Conservation (phyloP, 306 rosid species). For the Fragaria ananassa region DNA sequence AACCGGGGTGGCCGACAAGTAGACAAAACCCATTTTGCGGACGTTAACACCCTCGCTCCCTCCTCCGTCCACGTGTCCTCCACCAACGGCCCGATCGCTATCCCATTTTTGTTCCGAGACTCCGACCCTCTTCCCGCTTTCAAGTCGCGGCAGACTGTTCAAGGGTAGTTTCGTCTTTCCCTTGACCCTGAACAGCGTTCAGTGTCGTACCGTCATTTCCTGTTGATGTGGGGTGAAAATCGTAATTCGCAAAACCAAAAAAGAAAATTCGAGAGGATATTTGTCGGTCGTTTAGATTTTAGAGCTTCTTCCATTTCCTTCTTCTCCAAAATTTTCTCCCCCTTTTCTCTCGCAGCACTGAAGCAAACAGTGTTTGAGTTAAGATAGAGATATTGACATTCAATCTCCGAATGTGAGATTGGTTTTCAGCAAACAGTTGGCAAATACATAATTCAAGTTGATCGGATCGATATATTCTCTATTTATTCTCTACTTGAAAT, state of each 20-base stretch:
- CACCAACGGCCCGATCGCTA: conserved; percentile 15
- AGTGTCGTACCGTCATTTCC: conserved; percentile 5
- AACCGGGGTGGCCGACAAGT: conserved; percentile 57
- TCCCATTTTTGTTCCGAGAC: conserved; percentile 21
- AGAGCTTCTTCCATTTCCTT: conserved; percentile 2
- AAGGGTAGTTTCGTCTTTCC: neutral
- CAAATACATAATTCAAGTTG: neutral
- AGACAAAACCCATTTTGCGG: conserved; percentile 38
- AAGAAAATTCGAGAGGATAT: conserved; percentile 37
- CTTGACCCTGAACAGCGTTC: neutral
- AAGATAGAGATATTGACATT: neutral
- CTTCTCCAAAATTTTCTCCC: conserved; percentile 5
- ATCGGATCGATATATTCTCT: neutral
- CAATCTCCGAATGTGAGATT: conserved; percentile 1
- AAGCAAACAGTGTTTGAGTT: neutral
- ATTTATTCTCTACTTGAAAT: conserved; percentile 30
- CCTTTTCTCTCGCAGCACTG: neutral
- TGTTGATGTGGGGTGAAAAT: neutral
- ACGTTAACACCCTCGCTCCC: conserved; percentile 21
- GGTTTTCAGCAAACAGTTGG: neutral
- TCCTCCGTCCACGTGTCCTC: conserved; percentile 45
- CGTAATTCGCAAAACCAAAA: conserved; percentile 16
- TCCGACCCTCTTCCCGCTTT: neutral
- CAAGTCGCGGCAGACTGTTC: neutral
- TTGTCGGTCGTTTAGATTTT: conserved; percentile 42